phyloP scores from a whole-genome alignment of 2,329 filamentous ascomycete genomes.

The Diaporthe sp. region DNA sequence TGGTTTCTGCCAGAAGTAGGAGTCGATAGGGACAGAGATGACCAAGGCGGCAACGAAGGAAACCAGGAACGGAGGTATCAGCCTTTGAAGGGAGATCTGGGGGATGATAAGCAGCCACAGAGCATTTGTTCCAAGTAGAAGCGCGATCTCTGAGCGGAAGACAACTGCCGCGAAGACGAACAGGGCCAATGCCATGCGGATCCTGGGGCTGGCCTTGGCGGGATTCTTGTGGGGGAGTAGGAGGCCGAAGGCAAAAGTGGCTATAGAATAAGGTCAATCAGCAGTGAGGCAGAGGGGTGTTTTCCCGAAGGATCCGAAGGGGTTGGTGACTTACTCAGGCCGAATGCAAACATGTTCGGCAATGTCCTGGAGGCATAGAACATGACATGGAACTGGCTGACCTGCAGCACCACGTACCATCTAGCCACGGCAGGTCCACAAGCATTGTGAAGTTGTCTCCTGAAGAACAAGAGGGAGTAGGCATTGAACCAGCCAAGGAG shows the following conservation, averaged over 20 bases:
- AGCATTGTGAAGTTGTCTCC: constrained; percentile 71
- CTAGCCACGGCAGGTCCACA: constrained; percentile 78
- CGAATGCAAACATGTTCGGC: constrained; percentile 97
- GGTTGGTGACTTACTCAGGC: constrained; percentile 74
- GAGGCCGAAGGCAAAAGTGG: constrained; percentile 73
- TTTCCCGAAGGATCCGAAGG: not conserved
- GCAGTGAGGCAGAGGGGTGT: not conserved
- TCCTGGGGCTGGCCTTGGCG: constrained; percentile 57
- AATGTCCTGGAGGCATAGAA: constrained; percentile 94
- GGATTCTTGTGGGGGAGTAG: constrained; percentile 56
- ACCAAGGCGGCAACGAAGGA: constrained; percentile 77
- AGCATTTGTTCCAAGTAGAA: constrained; percentile 80
- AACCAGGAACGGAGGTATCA: constrained; percentile 76
- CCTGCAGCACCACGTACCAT: constrained; percentile 86
- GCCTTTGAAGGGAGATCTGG: constrained; percentile 65
- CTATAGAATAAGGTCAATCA: constrained; percentile 54
- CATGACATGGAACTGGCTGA: constrained; percentile 90
- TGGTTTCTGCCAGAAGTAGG: constrained; percentile 90
- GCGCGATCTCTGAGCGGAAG: constrained; percentile 90
- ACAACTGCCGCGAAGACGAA: constrained; percentile 85
- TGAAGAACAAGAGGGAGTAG: constrained; percentile 75
- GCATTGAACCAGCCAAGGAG: constrained; percentile 85
- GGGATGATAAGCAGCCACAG: constrained; percentile 72
- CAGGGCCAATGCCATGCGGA: constrained; percentile 77
- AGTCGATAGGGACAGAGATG: constrained; percentile 83